These are phyloP conservation scores for Pseudoneurospora amorphoporcata DNA, from an alignment of 495 filamentous ascomycete genomes.

Conservation along the genomic window DNA sequence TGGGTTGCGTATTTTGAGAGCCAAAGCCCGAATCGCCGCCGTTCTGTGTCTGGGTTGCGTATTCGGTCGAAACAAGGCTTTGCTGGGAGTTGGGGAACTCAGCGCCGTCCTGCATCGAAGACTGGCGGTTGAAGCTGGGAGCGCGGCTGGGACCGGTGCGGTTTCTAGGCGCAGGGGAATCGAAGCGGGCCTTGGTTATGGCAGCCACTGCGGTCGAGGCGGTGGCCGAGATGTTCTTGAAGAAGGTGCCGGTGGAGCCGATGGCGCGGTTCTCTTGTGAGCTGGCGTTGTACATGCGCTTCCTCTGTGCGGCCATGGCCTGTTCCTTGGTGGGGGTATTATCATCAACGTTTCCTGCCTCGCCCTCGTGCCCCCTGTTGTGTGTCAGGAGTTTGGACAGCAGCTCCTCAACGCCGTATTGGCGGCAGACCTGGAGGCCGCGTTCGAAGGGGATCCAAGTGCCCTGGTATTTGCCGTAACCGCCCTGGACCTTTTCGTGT, in stretches of 20 bases:
- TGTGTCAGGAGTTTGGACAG: slow-evolving; percentile 78
- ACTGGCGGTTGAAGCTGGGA: slow-evolving; percentile 44
- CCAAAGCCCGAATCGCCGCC: slow-evolving; percentile 35
- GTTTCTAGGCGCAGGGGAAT: slow-evolving; percentile 66
- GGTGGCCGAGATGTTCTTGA: slow-evolving; percentile 89
- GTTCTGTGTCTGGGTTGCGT: slow-evolving; percentile 22
- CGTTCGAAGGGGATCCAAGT: slow-evolving; percentile 93
- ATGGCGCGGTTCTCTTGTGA: slow-evolving; percentile 53
- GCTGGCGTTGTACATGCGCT: slow-evolving; percentile 73
- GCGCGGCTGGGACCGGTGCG: slow-evolving; percentile 37
- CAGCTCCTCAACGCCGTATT: slow-evolving; percentile 87
- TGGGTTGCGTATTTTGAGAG: slow-evolving; percentile 29
- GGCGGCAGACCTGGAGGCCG: slow-evolving; percentile 82
- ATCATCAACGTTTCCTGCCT: slow-evolving; percentile 56
- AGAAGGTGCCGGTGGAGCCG: slow-evolving; percentile 73
- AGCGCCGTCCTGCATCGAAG: slow-evolving; percentile 50
- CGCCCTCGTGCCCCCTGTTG: slow-evolving; percentile 72
- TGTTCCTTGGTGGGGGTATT: slow-evolving; percentile 99
- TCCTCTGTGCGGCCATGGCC: slow-evolving; percentile 94
- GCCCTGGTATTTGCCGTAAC: slow-evolving; percentile 97
- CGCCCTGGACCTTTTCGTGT: slow-evolving; percentile 97
- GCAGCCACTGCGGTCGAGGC: slow-evolving; percentile 87
- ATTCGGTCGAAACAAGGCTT: slow-evolving; percentile 33
- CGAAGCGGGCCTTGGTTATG: slow-evolving; percentile 89
- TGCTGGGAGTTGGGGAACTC: slow-evolving; percentile 42